Evolutionary conservation across 176 grass and related monocot species (phyloP), one percentile per base, ranked within the genome.

Genomic region (Cocos nucifera): DNA sequence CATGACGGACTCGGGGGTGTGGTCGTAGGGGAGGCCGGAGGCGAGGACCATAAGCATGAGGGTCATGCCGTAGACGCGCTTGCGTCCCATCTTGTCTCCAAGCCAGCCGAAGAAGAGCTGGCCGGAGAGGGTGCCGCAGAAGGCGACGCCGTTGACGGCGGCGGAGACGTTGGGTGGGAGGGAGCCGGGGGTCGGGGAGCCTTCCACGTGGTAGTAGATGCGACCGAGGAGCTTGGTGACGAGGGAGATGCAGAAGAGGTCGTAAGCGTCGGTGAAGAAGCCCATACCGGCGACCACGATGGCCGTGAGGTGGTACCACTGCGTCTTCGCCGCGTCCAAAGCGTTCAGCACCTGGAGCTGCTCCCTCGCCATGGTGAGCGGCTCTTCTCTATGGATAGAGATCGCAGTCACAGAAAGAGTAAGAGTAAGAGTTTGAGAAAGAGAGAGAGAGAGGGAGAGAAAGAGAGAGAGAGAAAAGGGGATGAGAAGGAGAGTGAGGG

Each of bases 61-160:
- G 9, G 35, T 44, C 35, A 44, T 44, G 35, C 35, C 35, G 35
- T 44, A 44, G 35, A 44, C 35, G 9, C 35, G 59, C 60, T 73
- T 80, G 18, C 77, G 69, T 17, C 77, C 77, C 62, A 79, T 48
- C 57, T 79, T 79, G 62, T 79, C 77, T 7, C 77, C 77, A 26
- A 78, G 66, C 75, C 75, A 78, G 20, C 75, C 75, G 17, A 78
- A 78, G 28, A 78, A 77, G 25, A 77, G 53, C 16, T 77, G 74
- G 3, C 74, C 74, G 15, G 64, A 12, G 30, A 77, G 74, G 49
- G 74, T 77, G 48, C 74, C 74, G 25, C 74, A 77, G 3, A 77
- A 57, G 21, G 75, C 75, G 10, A 78, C 75, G 28, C 75, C 66
- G 16, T 63, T 78, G 26, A 78, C 75, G n/a, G 75, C 75, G 49